A percentile compares a stretch with the other conserved stretches of the same genome.
These are phyloP conservation scores for Fusarium sp. DNA, from an alignment of 2,329 filamentous ascomycete genomes.

Conservation along the genomic window DNA sequence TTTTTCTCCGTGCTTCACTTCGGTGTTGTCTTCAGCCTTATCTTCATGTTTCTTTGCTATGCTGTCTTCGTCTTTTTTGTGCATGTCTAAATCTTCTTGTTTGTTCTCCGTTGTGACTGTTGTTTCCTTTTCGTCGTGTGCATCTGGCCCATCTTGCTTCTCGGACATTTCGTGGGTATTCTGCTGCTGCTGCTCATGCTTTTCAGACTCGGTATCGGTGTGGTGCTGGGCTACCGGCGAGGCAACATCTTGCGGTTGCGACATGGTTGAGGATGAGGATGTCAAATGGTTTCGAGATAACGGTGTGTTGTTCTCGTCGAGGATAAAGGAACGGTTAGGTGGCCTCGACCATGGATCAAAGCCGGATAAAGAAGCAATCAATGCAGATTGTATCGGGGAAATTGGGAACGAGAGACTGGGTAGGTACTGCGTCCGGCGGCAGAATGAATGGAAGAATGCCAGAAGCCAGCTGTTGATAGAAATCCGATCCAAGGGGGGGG, in stretches of 20 bases:
- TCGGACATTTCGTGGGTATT: not conserved
- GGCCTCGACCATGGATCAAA: constrained; percentile 34
- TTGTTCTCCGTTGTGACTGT: constrained; percentile 5
- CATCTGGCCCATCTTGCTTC: not conserved
- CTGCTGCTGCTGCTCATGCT: constrained; percentile 15
- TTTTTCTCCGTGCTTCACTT: not conserved
- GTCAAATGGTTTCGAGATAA: not conserved
- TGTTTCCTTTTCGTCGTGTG: constrained; percentile 6
- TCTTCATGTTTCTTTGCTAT: constrained; percentile 6
- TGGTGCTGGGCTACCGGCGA: constrained; percentile 34
- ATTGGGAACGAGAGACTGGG: constrained; percentile 24
- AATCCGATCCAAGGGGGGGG: constrained; percentile 34
- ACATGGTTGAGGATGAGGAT: constrained; percentile 42
- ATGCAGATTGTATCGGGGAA: constrained; percentile 23
- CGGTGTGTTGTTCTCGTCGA: constrained; percentile 18
- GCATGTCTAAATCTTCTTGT: constrained; percentile 3
- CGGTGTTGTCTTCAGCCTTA: not conserved
- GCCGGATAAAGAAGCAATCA: constrained; percentile 15
- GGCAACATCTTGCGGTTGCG: constrained; percentile 46
- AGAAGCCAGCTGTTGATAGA: constrained; percentile 38
- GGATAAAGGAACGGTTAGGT: constrained; percentile 26
- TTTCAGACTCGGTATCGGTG: constrained; percentile 10
- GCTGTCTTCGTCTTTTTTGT: not conserved
- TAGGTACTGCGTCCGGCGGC: constrained; percentile 31
- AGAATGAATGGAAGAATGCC: constrained; percentile 38